Evolutionary conservation across 345 rosid species (phyloP).

Genomic region (Trapa bicornis): DNA sequence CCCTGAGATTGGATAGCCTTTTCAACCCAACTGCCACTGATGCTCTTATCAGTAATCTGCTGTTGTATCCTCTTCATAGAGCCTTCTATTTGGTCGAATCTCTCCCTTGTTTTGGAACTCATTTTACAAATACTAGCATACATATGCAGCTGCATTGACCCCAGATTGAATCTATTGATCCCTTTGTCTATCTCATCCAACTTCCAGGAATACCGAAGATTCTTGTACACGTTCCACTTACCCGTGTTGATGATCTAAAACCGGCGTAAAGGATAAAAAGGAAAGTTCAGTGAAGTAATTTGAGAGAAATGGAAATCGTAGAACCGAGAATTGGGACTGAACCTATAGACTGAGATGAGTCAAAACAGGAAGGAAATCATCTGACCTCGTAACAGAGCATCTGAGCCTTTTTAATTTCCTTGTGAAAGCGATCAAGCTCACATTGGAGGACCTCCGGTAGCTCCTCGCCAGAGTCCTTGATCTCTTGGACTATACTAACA

Average conservation of each 20-base stretch:
- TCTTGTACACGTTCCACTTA: conserved; percentile 59
- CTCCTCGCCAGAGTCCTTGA: conserved; percentile 71
- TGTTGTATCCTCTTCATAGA: conserved; percentile 30
- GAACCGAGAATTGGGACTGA: too few species aligned
- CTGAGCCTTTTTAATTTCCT: conserved; percentile 25
- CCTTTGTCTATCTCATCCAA: conserved; percentile 62
- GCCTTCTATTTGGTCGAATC: conserved; percentile 41
- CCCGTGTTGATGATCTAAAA: conserved; percentile 8
- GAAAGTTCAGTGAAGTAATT: background rate
- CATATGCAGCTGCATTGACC: conserved; percentile 30
- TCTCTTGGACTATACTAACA: conserved; percentile 49
- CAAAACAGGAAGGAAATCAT: background rate
- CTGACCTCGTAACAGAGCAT: conserved; percentile 40
- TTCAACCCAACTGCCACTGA: conserved; percentile 44
- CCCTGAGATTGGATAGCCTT: conserved; percentile 40
- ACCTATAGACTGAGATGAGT: too few species aligned
- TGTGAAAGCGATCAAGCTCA: conserved; percentile 44
- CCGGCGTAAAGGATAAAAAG: background rate
- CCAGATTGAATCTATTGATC: conserved; percentile 24
- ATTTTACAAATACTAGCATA: conserved; percentile 57
- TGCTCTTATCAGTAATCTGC: conserved; percentile 47
- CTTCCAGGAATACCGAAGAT: conserved; percentile 32
- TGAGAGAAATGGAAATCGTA: too few species aligned
- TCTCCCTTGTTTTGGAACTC: conserved; percentile 27
- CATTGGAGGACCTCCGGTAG: conserved; percentile 45